These are phyloP conservation scores for Prunus yedoensis DNA, from an alignment of 331 rosid genomes.

Conservation along the genomic window DNA sequence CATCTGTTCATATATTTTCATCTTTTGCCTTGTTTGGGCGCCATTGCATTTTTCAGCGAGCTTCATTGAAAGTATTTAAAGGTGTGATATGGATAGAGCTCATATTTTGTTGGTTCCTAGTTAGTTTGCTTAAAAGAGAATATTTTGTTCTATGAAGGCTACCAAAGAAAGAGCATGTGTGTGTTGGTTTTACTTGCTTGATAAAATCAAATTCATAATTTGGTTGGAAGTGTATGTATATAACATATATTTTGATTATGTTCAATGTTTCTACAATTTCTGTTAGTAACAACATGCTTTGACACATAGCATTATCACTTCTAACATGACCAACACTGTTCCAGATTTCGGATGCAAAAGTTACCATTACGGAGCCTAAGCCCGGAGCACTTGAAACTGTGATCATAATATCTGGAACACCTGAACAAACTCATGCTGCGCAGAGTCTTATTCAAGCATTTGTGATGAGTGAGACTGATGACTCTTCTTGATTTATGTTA, in stretches of 20 bases:
- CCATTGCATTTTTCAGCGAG: background rate
- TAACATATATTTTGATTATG: background rate
- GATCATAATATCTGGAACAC: constrained; percentile 89
- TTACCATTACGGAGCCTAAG: constrained; percentile 77
- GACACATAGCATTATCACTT: constrained; percentile 2
- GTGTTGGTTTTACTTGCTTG: constrained; percentile 7
- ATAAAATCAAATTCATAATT: background rate
- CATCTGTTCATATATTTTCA: too few species aligned
- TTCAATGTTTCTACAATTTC: background rate
- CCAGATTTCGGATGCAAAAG: constrained; percentile 94
- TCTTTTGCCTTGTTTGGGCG: too few species aligned
- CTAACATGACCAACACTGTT: constrained; percentile 29
- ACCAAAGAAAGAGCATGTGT: too few species aligned
- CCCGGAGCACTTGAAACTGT: constrained; percentile 86
- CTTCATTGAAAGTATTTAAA: background rate
- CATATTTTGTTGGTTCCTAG: background rate
- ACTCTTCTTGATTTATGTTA: constrained; percentile 64
- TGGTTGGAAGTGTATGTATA: background rate
- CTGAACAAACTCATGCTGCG: constrained; percentile 97
- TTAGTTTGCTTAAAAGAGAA: background rate
- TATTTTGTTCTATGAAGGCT: too few species aligned
- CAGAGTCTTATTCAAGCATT: constrained; percentile 99
- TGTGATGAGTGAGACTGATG: constrained; percentile 81
- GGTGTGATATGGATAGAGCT: background rate
- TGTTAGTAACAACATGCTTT: background rate